Base-by-base conservation (phyloP, 805 yeast genomes). In the Metschnikowia chrysomelidarum region DNA sequence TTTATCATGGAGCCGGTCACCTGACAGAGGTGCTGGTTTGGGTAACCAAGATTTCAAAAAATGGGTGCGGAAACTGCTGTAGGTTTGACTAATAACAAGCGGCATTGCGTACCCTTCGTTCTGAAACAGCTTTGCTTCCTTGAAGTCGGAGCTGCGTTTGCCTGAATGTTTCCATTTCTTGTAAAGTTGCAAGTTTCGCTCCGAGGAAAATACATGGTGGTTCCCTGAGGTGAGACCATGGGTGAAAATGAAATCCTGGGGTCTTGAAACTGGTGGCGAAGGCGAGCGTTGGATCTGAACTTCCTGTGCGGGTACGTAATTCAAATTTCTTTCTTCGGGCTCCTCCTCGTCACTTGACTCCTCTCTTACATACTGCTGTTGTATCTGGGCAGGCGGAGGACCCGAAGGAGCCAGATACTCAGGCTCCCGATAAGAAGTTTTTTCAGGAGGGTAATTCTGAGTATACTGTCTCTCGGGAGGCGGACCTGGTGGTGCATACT, bases 1-100 rank as follows among this genome's bases (percentile, higher is more conserved):
- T 19, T 34, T 39, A 21, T 43, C 38, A 20, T 40, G 40, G 10
- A 43, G 40, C 9, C 44, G 19, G 22, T 43, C 44, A 6, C 24
- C 15, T 3, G 37, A 37, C 14, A 40, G 40, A 9, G 47, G 47
- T 4, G 40, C 19, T 8, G 40, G 25, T 13, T 33, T 19, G 14
- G 40, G 35, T 20, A 23, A 38, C 14, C 24, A 27, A 34, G 41
- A 36, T 23, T 36, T 40, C 16, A 29, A 43, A 19, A 43, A 12
- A 12, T 20, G 28, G 15, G 36, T 24, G 15, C 43, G 26, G 25
- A 22, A 36, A 10, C 25, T 26, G 5, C 21, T 20, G 19, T 43
- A 22, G 4, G 44, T 33, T 22, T 37, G 36, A 15, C 29, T 18
- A 6, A 43, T 29, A 37, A 43, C 24, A 18, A 43, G 32, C 2